Evolutionary conservation across 768 basidiomycete genomes (phyloP).

Genomic region (Leucosporidium scottii): DNA sequence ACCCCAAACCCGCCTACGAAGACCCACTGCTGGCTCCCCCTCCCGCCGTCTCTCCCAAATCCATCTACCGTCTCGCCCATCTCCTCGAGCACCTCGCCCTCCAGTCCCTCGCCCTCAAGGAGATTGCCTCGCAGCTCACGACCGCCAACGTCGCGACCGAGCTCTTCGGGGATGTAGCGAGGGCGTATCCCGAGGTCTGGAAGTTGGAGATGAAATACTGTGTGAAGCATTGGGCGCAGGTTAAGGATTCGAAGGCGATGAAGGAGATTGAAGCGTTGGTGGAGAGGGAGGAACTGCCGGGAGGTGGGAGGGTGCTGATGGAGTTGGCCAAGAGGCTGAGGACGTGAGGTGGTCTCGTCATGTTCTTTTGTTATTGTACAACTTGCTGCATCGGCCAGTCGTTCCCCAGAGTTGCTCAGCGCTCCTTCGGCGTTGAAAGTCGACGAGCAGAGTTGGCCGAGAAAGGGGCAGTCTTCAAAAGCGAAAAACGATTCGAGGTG

Average conservation of each 20-base stretch:
- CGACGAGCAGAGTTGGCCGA: too few relatives aligned
- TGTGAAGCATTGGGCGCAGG: background rate
- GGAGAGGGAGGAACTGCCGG: background rate
- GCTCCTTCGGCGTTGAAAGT: too few relatives aligned
- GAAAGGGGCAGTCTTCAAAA: too few relatives aligned
- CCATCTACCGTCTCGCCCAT: conserved; percentile 1
- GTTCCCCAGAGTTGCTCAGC: too few relatives aligned
- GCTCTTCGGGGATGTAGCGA: background rate
- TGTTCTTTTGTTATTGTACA: too few relatives aligned
- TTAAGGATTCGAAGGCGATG: background rate
- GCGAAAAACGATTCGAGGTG: too few relatives aligned
- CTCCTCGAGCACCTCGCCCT: background rate
- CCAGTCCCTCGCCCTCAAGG: background rate
- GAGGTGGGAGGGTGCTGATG: too few relatives aligned
- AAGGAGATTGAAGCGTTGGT: background rate
- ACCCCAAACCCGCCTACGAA: background rate
- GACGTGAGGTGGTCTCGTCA: too few relatives aligned
- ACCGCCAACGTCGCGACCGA: background rate
- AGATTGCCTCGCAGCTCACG: background rate
- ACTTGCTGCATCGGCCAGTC: too few relatives aligned
- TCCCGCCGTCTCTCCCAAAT: background rate
- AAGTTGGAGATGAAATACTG: background rate
- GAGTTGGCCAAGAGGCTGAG: too few relatives aligned
- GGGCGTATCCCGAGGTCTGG: background rate
- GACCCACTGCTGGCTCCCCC: background rate